phyloP scores from a whole-genome alignment of 192 early-diverging fungal species.

The Coemansia sp. region DNA sequence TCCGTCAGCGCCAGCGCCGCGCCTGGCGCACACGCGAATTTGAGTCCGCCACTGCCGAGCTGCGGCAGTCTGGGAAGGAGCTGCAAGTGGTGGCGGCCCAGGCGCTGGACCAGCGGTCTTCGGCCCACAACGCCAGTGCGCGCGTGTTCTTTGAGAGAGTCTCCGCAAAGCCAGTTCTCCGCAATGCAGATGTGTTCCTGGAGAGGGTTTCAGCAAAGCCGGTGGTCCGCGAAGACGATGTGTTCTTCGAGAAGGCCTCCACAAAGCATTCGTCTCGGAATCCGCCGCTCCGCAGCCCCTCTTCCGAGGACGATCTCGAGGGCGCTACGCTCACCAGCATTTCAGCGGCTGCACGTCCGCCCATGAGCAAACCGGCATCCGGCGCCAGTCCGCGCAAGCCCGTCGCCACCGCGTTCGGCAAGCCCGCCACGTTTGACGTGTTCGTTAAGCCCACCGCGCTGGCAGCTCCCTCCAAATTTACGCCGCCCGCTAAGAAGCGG shows the following conservation, averaged over 20 bases:
- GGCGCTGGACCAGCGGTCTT: slow-evolving; percentile 17
- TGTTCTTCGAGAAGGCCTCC: background rate
- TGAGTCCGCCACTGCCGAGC: slow-evolving; percentile 24
- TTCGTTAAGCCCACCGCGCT: slow-evolving; percentile 13
- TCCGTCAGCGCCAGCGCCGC: slow-evolving; percentile 32
- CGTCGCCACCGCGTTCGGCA: slow-evolving; percentile 42
- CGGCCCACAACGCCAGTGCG: slow-evolving; percentile 19
- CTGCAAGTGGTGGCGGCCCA: slow-evolving; percentile 30
- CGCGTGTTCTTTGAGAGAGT: slow-evolving; percentile 26
- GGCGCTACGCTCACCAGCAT: slow-evolving; percentile 42
- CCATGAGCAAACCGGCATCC: background rate
- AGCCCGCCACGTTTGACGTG: slow-evolving; percentile 42
- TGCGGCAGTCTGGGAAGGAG: slow-evolving; percentile 29
- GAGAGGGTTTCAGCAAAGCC: slow-evolving; percentile 10
- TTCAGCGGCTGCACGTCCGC: background rate
- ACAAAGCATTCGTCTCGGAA: no score
- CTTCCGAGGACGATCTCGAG: slow-evolving; percentile 19
- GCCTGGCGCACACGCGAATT: slow-evolving; percentile 29
- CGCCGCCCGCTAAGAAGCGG: slow-evolving; percentile 40
- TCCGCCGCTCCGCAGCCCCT: no score
- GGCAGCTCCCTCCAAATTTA: background rate
- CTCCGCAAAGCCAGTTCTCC: slow-evolving; percentile 21
- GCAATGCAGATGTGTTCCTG: slow-evolving; percentile 13
- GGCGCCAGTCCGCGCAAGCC: slow-evolving; percentile 17
- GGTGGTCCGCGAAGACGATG: background rate